Evolutionary conservation across 1,284 basidiomycete genomes (phyloP), one percentile per base, ranked within the genome.

Genomic region (Mycena sp.): DNA sequence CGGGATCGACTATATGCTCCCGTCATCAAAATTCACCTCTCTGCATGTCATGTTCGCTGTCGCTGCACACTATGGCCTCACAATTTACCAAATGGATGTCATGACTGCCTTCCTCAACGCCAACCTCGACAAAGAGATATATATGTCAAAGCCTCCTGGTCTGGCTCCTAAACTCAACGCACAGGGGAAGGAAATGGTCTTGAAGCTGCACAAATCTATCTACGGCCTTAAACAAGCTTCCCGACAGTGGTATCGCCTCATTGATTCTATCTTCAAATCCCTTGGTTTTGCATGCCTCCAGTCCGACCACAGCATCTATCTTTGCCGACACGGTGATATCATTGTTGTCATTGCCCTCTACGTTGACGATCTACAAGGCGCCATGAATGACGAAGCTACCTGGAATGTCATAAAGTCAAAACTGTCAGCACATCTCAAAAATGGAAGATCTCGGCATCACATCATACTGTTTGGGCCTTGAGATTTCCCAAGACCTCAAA

Each of bases 51-150:
- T 80, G 2, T 58, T 81, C 7, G 66, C 76, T 0, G 58, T 73
- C 4, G 74, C 73, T 1, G 68, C 71, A 9, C 21, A 41, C 12
- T 19, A 68, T 9, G 70, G 73, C 40, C 72, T 68, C 55, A 68
- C 70, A 30, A 62, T 76, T 28, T 37, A 63, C 35, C 48, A 64
- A n/a, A 67, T 77, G 12, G 77, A 81, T 51, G 67, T 78, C 32
- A 73, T 72, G 37, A 68, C 64, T 11, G 80, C 76, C 0, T 81
- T 75, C 58, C 71, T 81, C 2, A 75, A 80, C 58, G 75, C 72
- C 0, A 49, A 67, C 0, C 61, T 80, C 0, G 49, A 70, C 1
- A 67, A 74, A 50, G 63, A 69, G 4, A 68, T 82, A 16, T 81
- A 78, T 67, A 73, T 78, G 69, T 55, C 69, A 17, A 70, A 72